phyloP scores from a whole-genome alignment of 1,139 yeast species.

The Sugiyamaella pinicola region DNA sequence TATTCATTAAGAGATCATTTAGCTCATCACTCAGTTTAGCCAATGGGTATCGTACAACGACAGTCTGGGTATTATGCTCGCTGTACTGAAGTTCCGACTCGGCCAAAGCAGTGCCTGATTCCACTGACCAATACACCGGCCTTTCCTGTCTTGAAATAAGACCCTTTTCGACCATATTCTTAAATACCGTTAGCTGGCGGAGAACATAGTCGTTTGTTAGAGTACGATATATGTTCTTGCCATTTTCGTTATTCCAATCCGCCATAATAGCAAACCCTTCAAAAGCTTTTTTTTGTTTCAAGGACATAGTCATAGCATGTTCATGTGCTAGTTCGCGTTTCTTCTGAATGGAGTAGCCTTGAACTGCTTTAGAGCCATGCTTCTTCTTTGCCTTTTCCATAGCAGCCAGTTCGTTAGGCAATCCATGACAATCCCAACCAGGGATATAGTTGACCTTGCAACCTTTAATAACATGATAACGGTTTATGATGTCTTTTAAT shows the following conservation, averaged over 20 bases:
- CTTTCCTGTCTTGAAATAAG: constrained; percentile 80
- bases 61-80: constrained; percentile 69
- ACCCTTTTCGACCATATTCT: constrained; percentile 63
- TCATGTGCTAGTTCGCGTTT: constrained; percentile 65
- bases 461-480: constrained; percentile 68
- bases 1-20: constrained; percentile 13
- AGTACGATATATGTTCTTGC: constrained; percentile 56
- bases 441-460: constrained; percentile 71
- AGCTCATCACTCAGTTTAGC: constrained; percentile 27
- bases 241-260: constrained; percentile 61
- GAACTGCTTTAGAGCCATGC: constrained; percentile 43
- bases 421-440: constrained; percentile 99
- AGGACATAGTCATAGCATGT: constrained; percentile 69
- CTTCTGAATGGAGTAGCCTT: constrained; percentile 50
- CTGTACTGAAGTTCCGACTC: constrained; percentile 94
- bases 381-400: constrained; percentile 46
- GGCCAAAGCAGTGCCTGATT: constrained; percentile 90
- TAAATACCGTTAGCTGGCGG: constrained; percentile 71
- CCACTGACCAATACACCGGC: constrained; percentile 98
- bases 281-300: constrained; percentile 64
- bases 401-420: constrained; percentile 92
- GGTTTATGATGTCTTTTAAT: constrained; percentile 77
- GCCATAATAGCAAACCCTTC: constrained; percentile 76
- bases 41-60: constrained; percentile 67
- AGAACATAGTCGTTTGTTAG: constrained; percentile 70